Evolutionary conservation across 495 filamentous ascomycete genomes (phyloP).

Genomic region (Immersiella caudata): DNA sequence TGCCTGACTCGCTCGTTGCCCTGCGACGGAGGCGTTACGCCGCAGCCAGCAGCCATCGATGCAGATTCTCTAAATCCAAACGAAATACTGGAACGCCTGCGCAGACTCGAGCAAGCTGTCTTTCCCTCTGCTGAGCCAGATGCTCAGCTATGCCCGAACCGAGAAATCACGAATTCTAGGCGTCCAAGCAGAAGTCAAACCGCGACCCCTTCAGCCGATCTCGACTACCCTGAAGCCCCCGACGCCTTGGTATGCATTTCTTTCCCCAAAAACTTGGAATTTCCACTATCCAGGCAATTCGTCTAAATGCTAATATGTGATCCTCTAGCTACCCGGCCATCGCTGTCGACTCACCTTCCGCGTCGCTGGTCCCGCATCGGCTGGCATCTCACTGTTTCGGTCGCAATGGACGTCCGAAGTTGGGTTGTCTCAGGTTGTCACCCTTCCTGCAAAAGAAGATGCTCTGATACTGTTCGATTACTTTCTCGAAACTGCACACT

Average conservation of each 20-base stretch:
- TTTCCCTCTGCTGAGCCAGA: constrained; percentile 7
- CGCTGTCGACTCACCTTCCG: background rate
- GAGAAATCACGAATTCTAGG: background rate
- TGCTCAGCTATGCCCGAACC: too few species aligned
- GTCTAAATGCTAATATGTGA: too few species aligned
- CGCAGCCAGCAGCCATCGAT: background rate
- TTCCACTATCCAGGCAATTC: too few species aligned
- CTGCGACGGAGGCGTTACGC: constrained; percentile 21
- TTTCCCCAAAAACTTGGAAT: too few species aligned
- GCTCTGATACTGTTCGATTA: constrained; percentile 36
- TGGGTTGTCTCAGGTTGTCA: background rate
- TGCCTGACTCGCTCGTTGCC: constrained; percentile 23
- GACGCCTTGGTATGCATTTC: background rate
- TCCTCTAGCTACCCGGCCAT: background rate
- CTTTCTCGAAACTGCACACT: constrained; percentile 17
- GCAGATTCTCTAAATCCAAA: background rate
- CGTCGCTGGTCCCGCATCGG: background rate
- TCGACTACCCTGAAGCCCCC: background rate
- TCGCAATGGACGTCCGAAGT: background rate
- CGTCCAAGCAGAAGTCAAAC: too few species aligned
- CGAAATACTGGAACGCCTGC: constrained; percentile 24
- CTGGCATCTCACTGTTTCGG: background rate
- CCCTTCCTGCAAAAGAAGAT: constrained; percentile 10
- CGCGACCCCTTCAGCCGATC: background rate
- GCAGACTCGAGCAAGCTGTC: constrained; percentile 26